Evolutionary conservation across 345 rosid genomes (phyloP).

Genomic region (Reutealis trisperma): DNA sequence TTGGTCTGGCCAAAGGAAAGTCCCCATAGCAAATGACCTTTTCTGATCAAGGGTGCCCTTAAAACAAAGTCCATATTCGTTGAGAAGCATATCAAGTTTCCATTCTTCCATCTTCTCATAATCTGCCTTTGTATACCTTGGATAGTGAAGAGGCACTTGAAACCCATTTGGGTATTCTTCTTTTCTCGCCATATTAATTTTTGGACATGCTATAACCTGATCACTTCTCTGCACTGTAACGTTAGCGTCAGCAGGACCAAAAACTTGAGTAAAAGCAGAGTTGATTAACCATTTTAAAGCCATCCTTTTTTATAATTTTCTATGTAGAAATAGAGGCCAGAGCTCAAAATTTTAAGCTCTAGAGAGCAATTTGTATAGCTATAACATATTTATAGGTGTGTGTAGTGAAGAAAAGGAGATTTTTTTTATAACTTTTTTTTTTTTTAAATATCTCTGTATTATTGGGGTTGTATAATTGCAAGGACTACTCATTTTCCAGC

Average conservation of each 20-base stretch:
- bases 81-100: slow-evolving; percentile 52
- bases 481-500: not conserved
- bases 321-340: too few relatives aligned
- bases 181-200: slow-evolving; percentile 8
- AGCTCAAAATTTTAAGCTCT: slow-evolving; percentile 11
- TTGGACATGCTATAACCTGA: slow-evolving; percentile 2
- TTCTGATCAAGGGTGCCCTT: slow-evolving; percentile 46
- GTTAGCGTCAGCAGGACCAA: slow-evolving; percentile 16
- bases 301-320: slow-evolving; percentile 17
- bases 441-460: not conserved
- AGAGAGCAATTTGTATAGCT: not conserved
- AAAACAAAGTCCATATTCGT: slow-evolving; percentile 47
- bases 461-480: not conserved
- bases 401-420: not conserved
- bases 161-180: slow-evolving; percentile 46
- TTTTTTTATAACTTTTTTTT: not conserved
- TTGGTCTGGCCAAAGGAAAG: slow-evolving; percentile 60
- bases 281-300: slow-evolving; percentile 36
- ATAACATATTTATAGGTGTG: not conserved
- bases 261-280: slow-evolving; percentile 34
- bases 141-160: slow-evolving; percentile 62
- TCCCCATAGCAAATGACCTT: slow-evolving; percentile 49
- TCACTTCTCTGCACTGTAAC: not conserved
- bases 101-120: slow-evolving; percentile 59
- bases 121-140: slow-evolving; percentile 46